These are phyloP conservation scores for Neurospora sp. DNA, from an alignment of 495 filamentous ascomycete genomes.

Conservation along the genomic window DNA sequence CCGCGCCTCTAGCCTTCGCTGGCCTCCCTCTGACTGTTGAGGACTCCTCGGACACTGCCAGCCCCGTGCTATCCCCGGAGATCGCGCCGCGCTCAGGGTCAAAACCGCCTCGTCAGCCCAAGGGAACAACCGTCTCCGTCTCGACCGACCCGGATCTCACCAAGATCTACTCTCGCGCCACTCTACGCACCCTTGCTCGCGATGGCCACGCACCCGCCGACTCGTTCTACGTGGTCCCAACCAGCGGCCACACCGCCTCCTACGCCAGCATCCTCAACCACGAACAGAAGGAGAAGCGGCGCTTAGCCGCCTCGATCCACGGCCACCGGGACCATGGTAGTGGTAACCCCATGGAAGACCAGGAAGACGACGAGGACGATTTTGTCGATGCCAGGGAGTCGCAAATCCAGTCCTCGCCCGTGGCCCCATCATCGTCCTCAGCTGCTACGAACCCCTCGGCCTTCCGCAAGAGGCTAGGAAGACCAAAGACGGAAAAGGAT, in stretches of 20 bases:
- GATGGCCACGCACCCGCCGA: conserved; percentile 50
- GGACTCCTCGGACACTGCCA: conserved; percentile 27
- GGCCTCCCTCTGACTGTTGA: conserved; percentile 68
- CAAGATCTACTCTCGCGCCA: conserved; percentile 68
- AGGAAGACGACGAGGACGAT: conserved; percentile 54
- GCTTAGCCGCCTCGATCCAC: conserved; percentile 27
- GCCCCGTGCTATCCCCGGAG: conserved; percentile 8
- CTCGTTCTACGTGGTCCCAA: conserved; percentile 91
- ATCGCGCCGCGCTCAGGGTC: conserved; percentile 11
- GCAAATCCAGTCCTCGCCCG: conserved; percentile 13
- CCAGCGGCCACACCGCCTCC: conserved; percentile 75
- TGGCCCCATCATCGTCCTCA: background rate
- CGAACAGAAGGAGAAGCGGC: conserved; percentile 55
- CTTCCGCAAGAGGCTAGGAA: conserved; percentile 19
- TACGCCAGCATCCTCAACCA: conserved; percentile 80
- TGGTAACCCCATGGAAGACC: conserved; percentile 39
- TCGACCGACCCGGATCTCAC: conserved; percentile 59
- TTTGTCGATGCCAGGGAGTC: conserved; percentile 85
- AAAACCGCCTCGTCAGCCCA: conserved; percentile 29
- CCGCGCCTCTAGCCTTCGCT: conserved; percentile 83
- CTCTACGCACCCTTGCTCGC: conserved; percentile 53
- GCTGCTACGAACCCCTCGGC: conserved; percentile 10
- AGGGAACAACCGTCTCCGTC: background rate
- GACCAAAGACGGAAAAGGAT: conserved; percentile 23
- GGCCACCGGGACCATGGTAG: conserved; percentile 14